Evolutionary conservation across 768 basidiomycete genomes (phyloP).

Genomic region (Leccinum variicolor): DNA sequence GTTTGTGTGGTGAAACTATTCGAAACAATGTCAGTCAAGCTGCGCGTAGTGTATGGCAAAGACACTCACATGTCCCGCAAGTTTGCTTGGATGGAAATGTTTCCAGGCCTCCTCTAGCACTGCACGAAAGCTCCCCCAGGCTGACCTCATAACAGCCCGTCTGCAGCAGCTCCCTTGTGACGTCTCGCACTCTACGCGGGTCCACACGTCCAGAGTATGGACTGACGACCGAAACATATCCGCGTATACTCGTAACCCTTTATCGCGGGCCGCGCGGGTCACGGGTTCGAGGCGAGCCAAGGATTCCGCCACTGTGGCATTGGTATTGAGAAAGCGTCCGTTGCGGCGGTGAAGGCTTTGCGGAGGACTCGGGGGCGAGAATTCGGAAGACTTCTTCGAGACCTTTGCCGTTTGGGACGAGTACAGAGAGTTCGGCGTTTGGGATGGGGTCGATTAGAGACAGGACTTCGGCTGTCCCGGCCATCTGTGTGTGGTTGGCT

Average conservation of each 20-base stretch:
- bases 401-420: slow-evolving; percentile 78
- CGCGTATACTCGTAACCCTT: slow-evolving; percentile 70
- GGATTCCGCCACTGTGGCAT: slow-evolving; percentile 68
- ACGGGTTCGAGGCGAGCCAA: slow-evolving; percentile 62
- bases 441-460: slow-evolving; percentile 49
- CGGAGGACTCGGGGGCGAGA: slow-evolving; percentile 37
- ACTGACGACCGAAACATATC: slow-evolving; percentile 83
- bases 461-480: slow-evolving; percentile 76
- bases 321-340: slow-evolving; percentile 90
- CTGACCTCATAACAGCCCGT: slow-evolving; percentile 96
- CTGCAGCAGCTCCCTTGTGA: slow-evolving; percentile 66
- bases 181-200: slow-evolving; percentile 58
- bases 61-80: slow-evolving; percentile 59
- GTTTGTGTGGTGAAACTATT: slow-evolving; percentile 86
- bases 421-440: slow-evolving; percentile 67
- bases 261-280: slow-evolving; percentile 51
- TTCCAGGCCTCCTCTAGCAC: slow-evolving; percentile 72
- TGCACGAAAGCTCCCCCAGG: slow-evolving; percentile 67
- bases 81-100: slow-evolving; percentile 52
- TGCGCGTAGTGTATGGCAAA: slow-evolving; percentile 24
- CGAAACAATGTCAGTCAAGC: neutral
- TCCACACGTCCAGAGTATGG: slow-evolving; percentile 84
- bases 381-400: slow-evolving; percentile 64
- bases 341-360: slow-evolving; percentile 54
- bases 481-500: slow-evolving; percentile 57